Conservation (phyloP, 805 yeast genomes). For the Candida coleopterorum region DNA sequence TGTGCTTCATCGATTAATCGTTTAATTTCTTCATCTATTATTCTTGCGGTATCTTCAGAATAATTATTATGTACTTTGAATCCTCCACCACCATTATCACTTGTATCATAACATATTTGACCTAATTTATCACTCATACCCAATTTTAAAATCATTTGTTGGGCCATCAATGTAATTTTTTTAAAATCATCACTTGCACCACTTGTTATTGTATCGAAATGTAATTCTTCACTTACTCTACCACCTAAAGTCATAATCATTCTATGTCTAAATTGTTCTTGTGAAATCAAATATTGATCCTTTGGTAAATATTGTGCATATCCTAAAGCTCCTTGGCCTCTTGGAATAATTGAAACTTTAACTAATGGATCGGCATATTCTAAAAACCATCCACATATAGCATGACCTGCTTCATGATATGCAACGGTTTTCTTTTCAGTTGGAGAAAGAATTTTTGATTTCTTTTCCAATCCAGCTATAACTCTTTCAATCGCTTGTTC, state of each 20-base stretch:
- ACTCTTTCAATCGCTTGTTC: constrained; percentile 93
- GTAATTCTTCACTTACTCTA: constrained; percentile 84
- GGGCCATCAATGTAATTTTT: constrained; percentile 85
- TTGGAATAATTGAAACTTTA: constrained; percentile 90
- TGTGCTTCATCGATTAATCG: constrained; percentile 64
- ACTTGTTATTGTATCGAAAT: constrained; percentile 80
- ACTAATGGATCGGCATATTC: constrained; percentile 85
- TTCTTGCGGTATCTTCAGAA: constrained; percentile 64
- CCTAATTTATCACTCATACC: constrained; percentile 90
- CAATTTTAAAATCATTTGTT: constrained; percentile 78
- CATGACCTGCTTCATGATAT: constrained; percentile 96
- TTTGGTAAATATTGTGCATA: constrained; percentile 93
- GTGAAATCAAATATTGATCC: constrained; percentile 74
- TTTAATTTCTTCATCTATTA: constrained; percentile 67
- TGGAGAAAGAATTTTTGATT: constrained; percentile 69
- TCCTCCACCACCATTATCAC: constrained; percentile 46
- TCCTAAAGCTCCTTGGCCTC: constrained; percentile 94
- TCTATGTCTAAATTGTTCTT: constrained; percentile 71
- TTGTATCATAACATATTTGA: constrained; percentile 50
- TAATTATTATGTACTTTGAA: constrained; percentile 56
- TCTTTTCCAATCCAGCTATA: constrained; percentile 89
- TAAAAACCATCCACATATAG: constrained; percentile 91
- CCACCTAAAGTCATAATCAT: constrained; percentile 97
- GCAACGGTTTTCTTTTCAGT: constrained; percentile 85
- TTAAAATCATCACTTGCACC: constrained; percentile 94